phyloP scores from a whole-genome alignment of 2,329 filamentous ascomycete species.

The Cytospora piceicola region DNA sequence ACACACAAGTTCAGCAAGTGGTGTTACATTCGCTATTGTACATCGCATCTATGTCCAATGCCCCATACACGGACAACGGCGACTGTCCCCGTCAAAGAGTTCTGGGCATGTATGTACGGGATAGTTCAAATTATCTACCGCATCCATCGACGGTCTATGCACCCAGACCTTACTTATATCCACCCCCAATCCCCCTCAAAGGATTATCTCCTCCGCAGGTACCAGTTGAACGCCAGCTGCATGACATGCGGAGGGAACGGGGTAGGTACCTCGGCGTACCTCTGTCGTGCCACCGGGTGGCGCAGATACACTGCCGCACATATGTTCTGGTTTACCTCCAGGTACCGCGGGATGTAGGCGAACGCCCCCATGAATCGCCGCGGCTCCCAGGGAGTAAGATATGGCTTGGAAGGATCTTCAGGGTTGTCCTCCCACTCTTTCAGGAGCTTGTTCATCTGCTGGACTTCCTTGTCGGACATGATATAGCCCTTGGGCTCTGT shows the following conservation, averaged over 20 bases:
- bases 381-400: constrained; percentile 88
- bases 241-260: constrained; percentile 73
- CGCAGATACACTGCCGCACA: constrained; percentile 94
- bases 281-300: constrained; percentile 87
- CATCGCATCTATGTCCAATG: constrained; percentile 14
- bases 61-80: constrained; percentile 6
- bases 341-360: constrained; percentile 90
- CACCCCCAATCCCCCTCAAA: not conserved
- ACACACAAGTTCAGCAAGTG: not conserved
- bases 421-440: constrained; percentile 73
- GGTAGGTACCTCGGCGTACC: constrained; percentile 80
- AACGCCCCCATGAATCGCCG: constrained; percentile 88
- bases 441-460: constrained; percentile 60
- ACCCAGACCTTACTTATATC: not conserved
- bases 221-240: constrained; percentile 92
- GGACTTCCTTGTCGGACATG: constrained; percentile 55
- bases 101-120: constrained; percentile 20
- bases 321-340: constrained; percentile 97
- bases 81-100: not conserved
- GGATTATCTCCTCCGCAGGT: constrained; percentile 74
- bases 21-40: constrained; percentile 23
- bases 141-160: constrained; percentile 2
- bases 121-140: constrained; percentile 5
- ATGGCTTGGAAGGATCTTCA: constrained; percentile 76
- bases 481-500: constrained; percentile 11